A percentile compares a stretch with the other conserved stretches of the same genome.
These are phyloP conservation scores for Cucumis melo DNA, from an alignment of 306 rosid species.

Conservation along the genomic window DNA sequence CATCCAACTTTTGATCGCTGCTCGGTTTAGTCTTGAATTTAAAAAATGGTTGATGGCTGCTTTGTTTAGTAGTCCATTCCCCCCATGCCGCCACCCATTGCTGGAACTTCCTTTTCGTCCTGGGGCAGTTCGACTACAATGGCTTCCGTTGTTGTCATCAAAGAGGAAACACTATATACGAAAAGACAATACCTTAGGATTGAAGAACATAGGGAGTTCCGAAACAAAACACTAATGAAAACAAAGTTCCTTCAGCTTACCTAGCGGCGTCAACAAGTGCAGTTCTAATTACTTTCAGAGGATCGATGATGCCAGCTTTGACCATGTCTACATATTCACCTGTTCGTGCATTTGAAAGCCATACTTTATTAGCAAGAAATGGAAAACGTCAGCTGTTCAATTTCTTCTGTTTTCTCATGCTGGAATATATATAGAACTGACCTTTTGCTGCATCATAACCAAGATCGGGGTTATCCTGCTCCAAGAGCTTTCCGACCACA, in stretches of 20 bases:
- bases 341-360: slow-evolving; percentile 8
- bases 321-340: slow-evolving; percentile 97
- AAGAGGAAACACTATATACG: slow-evolving; percentile 68
- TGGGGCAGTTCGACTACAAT: slow-evolving; percentile 67
- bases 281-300: slow-evolving; percentile 88
- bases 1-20: neutral
- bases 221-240: neutral
- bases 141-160: slow-evolving; percentile 97
- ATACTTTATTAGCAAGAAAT: neutral
- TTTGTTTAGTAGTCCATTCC: slow-evolving; percentile 50
- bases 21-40: slow-evolving; percentile 16
- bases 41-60: neutral
- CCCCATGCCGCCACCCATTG: slow-evolving; percentile 50
- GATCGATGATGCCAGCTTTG: slow-evolving; percentile 83
- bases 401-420: neutral
- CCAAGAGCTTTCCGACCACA: slow-evolving; percentile 89
- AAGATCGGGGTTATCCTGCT: slow-evolving; percentile 61
- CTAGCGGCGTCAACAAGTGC: slow-evolving; percentile 96
- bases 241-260: slow-evolving; percentile 13
- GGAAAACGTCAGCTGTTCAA: neutral
- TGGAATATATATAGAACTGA: slow-evolving; percentile 13
- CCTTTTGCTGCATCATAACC: slow-evolving; percentile 99
- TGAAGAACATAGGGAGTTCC: neutral
- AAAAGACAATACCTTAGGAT: neutral
- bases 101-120: slow-evolving; percentile 51